Evolutionary conservation across 345 rosid species (phyloP).

Genomic region (Moricandia arvensis): DNA sequence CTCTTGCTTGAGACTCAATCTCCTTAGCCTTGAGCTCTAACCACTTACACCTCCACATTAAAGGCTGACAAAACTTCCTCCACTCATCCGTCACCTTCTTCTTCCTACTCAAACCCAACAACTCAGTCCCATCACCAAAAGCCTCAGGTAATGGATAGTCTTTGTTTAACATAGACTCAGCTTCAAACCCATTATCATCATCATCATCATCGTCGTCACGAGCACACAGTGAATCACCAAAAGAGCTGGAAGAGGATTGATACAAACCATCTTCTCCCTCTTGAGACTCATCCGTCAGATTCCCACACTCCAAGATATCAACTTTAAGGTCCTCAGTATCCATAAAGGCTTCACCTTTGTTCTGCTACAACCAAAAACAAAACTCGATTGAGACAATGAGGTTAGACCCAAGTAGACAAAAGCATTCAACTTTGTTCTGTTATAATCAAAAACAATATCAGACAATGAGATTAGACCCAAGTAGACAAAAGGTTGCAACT

Average conservation of each 20-base stretch:
- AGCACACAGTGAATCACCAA: slow-evolving; percentile 52
- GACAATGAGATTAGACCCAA: background rate
- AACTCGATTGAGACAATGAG: background rate
- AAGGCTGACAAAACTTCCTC: slow-evolving; percentile 57
- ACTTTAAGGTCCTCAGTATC: slow-evolving; percentile 43
- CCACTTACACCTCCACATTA: slow-evolving; percentile 84
- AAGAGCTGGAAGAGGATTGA: slow-evolving; percentile 72
- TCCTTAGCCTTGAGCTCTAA: slow-evolving; percentile 62
- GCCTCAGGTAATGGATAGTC: slow-evolving; percentile 29
- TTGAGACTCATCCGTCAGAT: slow-evolving; percentile 18
- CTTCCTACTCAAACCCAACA: slow-evolving; percentile 52
- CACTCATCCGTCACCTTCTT: slow-evolving; percentile 70
- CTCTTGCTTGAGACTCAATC: slow-evolving; percentile 48
- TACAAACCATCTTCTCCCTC: slow-evolving; percentile 39
- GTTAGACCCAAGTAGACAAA: slow-evolving; percentile 4
- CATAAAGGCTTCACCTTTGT: slow-evolving; percentile 24
- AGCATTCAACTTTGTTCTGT: slow-evolving; percentile 16
- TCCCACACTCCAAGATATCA: slow-evolving; percentile 45
- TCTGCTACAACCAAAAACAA: background rate
- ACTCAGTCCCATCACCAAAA: slow-evolving; percentile 5
- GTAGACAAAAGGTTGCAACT: slow-evolving; percentile 7
- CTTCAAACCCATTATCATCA: slow-evolving; percentile 18
- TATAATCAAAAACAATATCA: background rate
- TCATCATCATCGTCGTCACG: slow-evolving; percentile 37
- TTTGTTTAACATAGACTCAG: slow-evolving; percentile 49